Base-by-base conservation (phyloP, 139 green algal species). In the Microglena sp. region DNA sequence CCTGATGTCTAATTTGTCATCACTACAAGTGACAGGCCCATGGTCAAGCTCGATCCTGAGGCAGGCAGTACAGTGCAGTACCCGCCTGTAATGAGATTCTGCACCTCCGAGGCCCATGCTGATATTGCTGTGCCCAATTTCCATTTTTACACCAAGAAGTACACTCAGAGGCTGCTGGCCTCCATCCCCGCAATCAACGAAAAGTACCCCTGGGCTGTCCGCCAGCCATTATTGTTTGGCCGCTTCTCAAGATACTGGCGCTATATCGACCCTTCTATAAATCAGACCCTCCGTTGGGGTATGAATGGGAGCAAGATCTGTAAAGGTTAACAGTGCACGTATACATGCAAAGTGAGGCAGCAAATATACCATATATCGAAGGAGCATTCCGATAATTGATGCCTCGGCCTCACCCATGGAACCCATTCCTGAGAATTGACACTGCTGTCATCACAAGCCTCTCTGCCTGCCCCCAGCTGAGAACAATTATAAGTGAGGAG, bases 91-190 rank as follows among this genome's bases (percentile, higher is more conserved):
- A 70, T 70, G n/a, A 34, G 64, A 5, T 70, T 70, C 33, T 70
- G 64, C 64, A 63, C 53, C 53, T 64, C 54, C 3, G 54, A 62
- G 2, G 65, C 59, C 18, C 71, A 77, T 34, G 66, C 60, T 0
- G 71, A 77, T 44, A 77, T 73, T 27, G 7, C 22, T 18, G 26
- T 45, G 29, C 55, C 55, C 55, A 76, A 71, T 55, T 76, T 76
- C 60, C 71, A 78, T 55, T 78, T 78, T 61, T 74, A 70, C 66
- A 74, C 71, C 55, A 78, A 78, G 66, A 70, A 71, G 55, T 78
- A 78, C 71, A 66, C 54, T 1, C 60, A 66, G 40, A 33, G 18
- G 29, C 57, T 63, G 32, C 66, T 78, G 44, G 33, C 7, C 1
- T 28, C 26, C 27, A 55, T 65, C 2, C 28, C 40, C 6, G 15